Evolutionary conservation across 2,329 filamentous ascomycete genomes (phyloP).

Genomic region (Aspergillus transmontanensis): DNA sequence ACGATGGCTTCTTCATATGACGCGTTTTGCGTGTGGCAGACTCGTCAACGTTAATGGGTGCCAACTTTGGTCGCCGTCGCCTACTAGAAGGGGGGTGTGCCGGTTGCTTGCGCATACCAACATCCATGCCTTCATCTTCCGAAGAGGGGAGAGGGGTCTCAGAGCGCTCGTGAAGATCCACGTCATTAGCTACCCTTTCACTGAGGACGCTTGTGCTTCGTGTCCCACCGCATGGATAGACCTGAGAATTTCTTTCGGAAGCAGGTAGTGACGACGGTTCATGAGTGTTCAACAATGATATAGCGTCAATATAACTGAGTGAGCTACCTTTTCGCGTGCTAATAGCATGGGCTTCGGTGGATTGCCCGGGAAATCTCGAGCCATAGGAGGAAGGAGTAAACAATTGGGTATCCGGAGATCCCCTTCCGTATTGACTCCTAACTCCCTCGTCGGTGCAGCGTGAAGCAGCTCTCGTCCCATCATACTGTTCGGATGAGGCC

Average conservation of each 20-base stretch:
- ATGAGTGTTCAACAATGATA: slow-evolving; percentile 11
- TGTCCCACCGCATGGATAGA: slow-evolving; percentile 28
- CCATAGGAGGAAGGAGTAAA: slow-evolving; percentile 31
- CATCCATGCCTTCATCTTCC: slow-evolving; percentile 40
- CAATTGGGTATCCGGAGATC: neutral
- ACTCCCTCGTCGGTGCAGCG: neutral
- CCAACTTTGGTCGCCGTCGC: slow-evolving; percentile 18
- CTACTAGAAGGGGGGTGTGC: slow-evolving; percentile 10
- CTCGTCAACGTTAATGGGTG: slow-evolving; percentile 13
- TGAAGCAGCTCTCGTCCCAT: neutral
- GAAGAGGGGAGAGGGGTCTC: slow-evolving; percentile 44
- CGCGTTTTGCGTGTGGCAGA: slow-evolving; percentile 5
- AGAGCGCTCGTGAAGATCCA: slow-evolving; percentile 19
- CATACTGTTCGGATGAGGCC: neutral
- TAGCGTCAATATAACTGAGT: slow-evolving; percentile 5
- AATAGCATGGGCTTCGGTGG: slow-evolving; percentile 8
- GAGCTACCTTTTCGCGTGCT: slow-evolving; percentile 23
- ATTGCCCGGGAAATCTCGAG: slow-evolving; percentile 22
- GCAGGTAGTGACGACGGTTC: slow-evolving; percentile 14
- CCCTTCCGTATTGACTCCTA: neutral
- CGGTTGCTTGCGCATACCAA: slow-evolving; percentile 10
- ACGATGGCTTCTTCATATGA: slow-evolving; percentile 10
- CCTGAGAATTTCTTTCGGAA: slow-evolving; percentile 17
- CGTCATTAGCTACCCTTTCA: slow-evolving; percentile 21
- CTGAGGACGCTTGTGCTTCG: slow-evolving; percentile 24